Percentiles rank a stretch among this genome's conserved stretches.
These are phyloP conservation scores for Quaeritorhiza haematococci DNA, from an alignment of 371 early-diverging fungal species.

Conservation along the genomic window DNA sequence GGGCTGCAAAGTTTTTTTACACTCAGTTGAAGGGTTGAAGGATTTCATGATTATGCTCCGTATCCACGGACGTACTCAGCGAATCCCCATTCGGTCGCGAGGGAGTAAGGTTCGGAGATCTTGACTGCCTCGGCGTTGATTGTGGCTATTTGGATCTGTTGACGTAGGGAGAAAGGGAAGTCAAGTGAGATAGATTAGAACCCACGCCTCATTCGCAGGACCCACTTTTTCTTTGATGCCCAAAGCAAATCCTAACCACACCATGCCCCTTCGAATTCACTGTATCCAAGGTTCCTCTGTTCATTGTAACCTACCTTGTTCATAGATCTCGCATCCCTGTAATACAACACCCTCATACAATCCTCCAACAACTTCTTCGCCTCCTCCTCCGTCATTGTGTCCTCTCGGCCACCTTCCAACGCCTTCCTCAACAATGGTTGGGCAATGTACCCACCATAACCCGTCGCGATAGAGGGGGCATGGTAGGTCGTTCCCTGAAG, in stretches of 20 bases:
- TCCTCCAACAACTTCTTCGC: conserved; percentile 85
- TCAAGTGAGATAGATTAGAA: no score
- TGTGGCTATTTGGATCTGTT: conserved; percentile 85
- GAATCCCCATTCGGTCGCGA: conserved; percentile 91
- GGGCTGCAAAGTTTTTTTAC: no score
- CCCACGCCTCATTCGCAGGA: no score
- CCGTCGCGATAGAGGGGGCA: conserved; percentile 90
- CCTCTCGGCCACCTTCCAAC: conserved; percentile 72
- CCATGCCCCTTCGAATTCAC: not conserved
- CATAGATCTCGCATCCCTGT: conserved; percentile 94
- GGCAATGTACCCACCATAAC: conserved; percentile 93
- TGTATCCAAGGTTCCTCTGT: not conserved
- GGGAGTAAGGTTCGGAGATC: conserved; percentile 81
- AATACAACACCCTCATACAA: conserved; percentile 91
- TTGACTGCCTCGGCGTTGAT: conserved; percentile 76
- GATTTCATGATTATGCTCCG: conserved; percentile 41
- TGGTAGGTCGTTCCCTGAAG: conserved; percentile 94
- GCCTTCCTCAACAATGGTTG: conserved; percentile 93
- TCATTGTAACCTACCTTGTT: conserved; percentile 70
- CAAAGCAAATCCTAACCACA: not conserved
- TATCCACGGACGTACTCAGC: conserved; percentile 88
- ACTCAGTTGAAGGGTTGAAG: no score
- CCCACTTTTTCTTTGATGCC: no score
- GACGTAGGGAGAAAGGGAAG: not conserved
- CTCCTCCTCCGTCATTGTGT: conserved; percentile 86